Conservation (phyloP, 108 stramenopile genomes). For the Aureococcus anophagefferens region DNA sequence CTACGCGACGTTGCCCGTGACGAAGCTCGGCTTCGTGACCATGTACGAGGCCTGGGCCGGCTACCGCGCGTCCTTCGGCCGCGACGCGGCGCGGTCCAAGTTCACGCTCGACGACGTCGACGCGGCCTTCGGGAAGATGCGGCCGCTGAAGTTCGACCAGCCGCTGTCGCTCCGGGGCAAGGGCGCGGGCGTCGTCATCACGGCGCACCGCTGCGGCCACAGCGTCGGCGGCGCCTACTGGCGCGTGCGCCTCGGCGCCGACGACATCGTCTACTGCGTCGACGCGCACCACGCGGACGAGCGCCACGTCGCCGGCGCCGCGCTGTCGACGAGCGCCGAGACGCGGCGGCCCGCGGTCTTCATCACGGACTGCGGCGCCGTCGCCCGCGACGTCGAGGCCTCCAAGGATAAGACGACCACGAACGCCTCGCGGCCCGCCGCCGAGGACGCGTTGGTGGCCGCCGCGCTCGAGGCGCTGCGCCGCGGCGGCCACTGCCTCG, state of each 20-base stretch:
- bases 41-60: constrained; percentile 81
- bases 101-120: constrained; percentile 79
- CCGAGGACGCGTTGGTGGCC: constrained; percentile 52
- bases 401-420: no score
- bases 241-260: background rate
- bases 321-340: constrained; percentile 15
- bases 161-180: background rate
- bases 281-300: constrained; percentile 67
- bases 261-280: constrained; percentile 25
- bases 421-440: no score
- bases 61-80: constrained; percentile 47
- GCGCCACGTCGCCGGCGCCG: constrained; percentile 62
- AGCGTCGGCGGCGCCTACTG: constrained; percentile 70
- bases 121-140: constrained; percentile 50
- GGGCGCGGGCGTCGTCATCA: constrained; percentile 38
- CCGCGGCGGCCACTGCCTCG: constrained; percentile 78
- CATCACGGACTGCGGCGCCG: background rate
- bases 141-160: constrained; percentile 19
- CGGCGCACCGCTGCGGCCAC: constrained; percentile 72
- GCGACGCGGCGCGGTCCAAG: constrained; percentile 35
- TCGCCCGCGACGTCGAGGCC: no score
- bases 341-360: background rate
- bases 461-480: constrained; percentile 61
- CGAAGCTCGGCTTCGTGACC: constrained; percentile 94
- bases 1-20: constrained; percentile 81